These are phyloP conservation scores for Chlorella sp. DNA, from an alignment of 139 green algal genomes.

Conservation along the genomic window DNA sequence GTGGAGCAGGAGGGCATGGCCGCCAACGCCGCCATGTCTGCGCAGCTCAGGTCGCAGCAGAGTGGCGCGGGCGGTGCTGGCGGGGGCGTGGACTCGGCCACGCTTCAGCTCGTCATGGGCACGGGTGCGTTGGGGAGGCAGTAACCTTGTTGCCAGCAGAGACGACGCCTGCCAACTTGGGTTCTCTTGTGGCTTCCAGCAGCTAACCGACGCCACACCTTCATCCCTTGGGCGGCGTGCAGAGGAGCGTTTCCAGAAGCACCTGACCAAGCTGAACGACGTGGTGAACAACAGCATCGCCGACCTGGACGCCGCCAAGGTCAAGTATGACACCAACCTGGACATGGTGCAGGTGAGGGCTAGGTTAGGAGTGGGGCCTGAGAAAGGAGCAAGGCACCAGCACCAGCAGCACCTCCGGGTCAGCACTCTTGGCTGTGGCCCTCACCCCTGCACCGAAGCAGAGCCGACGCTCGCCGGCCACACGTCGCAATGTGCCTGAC, in stretches of 20 bases:
- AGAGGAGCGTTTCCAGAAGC: not conserved
- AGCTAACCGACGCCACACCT: too few species aligned
- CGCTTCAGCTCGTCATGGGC: not conserved
- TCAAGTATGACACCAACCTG: constrained; percentile 6
- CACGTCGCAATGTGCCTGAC: too few species aligned
- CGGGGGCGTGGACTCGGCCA: not conserved
- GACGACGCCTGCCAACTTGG: too few species aligned
- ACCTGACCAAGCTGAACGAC: not conserved
- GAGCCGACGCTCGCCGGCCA: too few species aligned
- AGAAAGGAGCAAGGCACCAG: too few species aligned
- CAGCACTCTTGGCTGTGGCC: too few species aligned
- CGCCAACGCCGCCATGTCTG: not conserved
- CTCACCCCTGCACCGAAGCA: too few species aligned
- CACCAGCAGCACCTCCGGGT: too few species aligned
- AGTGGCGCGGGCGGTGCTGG: not conserved
- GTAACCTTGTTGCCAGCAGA: too few species aligned
- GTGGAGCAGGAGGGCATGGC: constrained; percentile 6
- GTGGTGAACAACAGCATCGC: not conserved
- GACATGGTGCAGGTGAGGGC: constrained; percentile 6
- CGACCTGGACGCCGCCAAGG: not conserved
- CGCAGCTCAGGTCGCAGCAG: not conserved
- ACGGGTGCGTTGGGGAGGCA: not conserved
- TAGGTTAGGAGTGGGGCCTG: too few species aligned
- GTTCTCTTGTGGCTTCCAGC: too few species aligned
- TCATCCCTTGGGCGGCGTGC: too few species aligned